Conservation (phyloP, 2,329 filamentous ascomycete genomes). For the Sporothrix dimorphospora region DNA sequence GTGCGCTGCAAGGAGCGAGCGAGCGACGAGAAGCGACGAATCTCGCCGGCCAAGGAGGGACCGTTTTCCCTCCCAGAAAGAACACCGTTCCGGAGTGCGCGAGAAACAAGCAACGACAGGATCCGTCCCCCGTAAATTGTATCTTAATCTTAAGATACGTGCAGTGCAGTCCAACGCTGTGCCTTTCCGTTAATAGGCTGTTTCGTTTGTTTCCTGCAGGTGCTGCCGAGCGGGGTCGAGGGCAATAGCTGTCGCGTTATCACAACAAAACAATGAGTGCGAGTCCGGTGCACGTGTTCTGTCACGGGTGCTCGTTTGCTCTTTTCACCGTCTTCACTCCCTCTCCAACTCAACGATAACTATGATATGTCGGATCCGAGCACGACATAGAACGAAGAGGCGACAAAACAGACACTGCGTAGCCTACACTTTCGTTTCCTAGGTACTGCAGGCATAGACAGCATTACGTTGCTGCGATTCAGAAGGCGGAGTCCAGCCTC, state of each 20-base stretch:
- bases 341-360: no score
- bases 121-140: background rate
- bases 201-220: constrained; percentile 5
- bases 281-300: background rate
- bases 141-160: background rate
- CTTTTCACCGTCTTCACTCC: no score
- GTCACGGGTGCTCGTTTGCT: background rate
- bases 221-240: background rate
- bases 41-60: no score
- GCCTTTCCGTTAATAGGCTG: constrained; percentile 4
- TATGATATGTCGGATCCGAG: no score
- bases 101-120: constrained; percentile 1
- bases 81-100: background rate
- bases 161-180: background rate
- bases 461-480: no score
- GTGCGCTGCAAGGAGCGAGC: constrained; percentile 11
- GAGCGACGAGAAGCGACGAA: no score
- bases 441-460: no score
- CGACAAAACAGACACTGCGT: no score
- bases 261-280: constrained; percentile 24
- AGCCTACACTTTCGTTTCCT: no score
- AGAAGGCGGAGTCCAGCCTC: no score
- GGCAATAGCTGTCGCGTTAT: constrained; percentile 19
- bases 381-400: no score
- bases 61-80: background rate